These are phyloP conservation scores for Solanum boliviense DNA, from an alignment of 257 asterid genomes.

Conservation along the genomic window DNA sequence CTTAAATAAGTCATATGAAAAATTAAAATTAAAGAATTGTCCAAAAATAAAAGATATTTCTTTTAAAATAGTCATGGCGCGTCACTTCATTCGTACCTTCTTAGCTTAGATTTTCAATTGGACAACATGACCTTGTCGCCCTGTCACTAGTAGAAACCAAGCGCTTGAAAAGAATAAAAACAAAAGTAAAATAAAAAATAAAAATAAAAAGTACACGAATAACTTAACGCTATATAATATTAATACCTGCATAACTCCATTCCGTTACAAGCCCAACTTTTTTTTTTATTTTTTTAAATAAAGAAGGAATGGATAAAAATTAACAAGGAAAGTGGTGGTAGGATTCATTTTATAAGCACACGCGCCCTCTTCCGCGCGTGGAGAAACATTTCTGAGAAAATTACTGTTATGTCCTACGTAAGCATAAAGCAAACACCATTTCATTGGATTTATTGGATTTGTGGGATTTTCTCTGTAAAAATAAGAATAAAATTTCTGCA, in stretches of 20 bases:
- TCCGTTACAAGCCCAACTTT: too few species aligned
- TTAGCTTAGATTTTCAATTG: too few species aligned
- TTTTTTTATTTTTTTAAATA: too few species aligned
- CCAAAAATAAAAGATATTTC: too few species aligned
- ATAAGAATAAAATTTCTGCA: not conserved
- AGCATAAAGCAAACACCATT: not conserved
- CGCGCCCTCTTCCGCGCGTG: not conserved
- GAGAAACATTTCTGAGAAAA: not conserved
- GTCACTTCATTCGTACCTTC: not conserved
- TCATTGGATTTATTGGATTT: not conserved
- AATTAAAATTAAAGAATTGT: too few species aligned
- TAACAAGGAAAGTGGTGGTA: not conserved
- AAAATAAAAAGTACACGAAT: too few species aligned
- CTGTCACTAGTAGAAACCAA: not conserved
- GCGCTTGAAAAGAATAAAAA: not conserved
- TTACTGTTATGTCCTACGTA: not conserved
- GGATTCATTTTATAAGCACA: not conserved
- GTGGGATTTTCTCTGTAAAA: not conserved
- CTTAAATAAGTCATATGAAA: too few species aligned
- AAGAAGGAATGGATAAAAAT: not conserved
- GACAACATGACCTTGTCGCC: not conserved
- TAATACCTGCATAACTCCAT: not conserved
- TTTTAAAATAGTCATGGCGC: fast-evolving
- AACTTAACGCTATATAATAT: not conserved
- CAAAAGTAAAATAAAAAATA: too few species aligned